These are phyloP conservation scores for Dothideomycetes sp. DNA, from an alignment of 2,329 filamentous ascomycete genomes.

Conservation along the genomic window DNA sequence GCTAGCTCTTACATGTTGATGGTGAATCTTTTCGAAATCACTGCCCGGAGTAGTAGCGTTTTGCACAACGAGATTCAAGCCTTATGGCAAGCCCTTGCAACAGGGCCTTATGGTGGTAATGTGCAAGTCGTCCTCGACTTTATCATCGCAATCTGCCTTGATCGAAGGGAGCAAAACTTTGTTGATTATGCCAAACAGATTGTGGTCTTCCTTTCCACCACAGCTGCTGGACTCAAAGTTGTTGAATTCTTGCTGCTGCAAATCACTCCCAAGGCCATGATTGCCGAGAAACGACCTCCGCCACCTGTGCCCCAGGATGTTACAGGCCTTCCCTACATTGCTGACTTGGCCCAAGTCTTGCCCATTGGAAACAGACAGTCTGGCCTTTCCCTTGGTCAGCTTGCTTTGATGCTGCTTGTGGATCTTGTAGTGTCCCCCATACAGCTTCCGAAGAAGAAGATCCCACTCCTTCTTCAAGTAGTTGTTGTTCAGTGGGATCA, in stretches of 20 bases:
- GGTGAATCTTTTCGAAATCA: constrained; percentile 91
- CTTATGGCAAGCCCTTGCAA: constrained; percentile 91
- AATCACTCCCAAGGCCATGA: constrained; percentile 93
- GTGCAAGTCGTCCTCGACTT: constrained; percentile 93
- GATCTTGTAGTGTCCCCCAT: constrained; percentile 93
- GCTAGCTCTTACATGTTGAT: constrained; percentile 89
- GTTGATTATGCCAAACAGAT: constrained; percentile 98
- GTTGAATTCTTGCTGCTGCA: constrained; percentile 89
- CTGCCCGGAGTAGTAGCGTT: constrained; percentile 78
- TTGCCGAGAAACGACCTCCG: constrained; percentile 70
- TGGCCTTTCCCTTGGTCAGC: constrained; percentile 83
- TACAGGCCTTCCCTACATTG: constrained; percentile 73
- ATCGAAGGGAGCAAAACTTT: constrained; percentile 93
- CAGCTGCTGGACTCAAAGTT: constrained; percentile 74
- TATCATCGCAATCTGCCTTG: constrained; percentile 86
- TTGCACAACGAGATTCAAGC: constrained; percentile 96
- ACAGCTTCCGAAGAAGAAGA: constrained; percentile 65
- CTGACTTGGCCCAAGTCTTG: constrained; percentile 68
- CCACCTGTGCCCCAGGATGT: constrained; percentile 64
- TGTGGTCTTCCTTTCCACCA: constrained; percentile 89
- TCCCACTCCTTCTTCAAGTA: constrained; percentile 81
- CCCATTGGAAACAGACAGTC: constrained; percentile 78
- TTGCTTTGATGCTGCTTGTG: constrained; percentile 86
- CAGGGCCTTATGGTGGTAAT: constrained; percentile 84
- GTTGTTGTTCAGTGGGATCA: constrained; percentile 95